Base-by-base conservation (phyloP, 768 basidiomycete species). In the Mycena galericulata region DNA sequence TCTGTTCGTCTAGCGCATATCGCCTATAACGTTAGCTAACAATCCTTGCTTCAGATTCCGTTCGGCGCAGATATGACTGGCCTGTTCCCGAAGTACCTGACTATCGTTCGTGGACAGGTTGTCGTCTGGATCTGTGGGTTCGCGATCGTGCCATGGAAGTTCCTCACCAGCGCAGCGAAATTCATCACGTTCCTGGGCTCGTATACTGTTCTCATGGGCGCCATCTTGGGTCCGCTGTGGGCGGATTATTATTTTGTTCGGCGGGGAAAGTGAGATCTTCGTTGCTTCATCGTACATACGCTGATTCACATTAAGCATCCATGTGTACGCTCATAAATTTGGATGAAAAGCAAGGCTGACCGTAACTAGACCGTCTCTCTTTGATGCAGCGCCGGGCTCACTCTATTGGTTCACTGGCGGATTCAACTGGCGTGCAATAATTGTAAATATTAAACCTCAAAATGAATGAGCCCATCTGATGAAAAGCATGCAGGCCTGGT, bases 91-190 rank as follows among this genome's bases (percentile, higher is more conserved):
- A 65, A 62, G 4, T 74, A 70, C 61, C 56, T 75, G 38, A 74
- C 65, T 10, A 74, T 75, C 58, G 65, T 73, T 18, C 69, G 75
- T 17, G 75, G 75, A 3, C 75, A 75, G 58, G 56, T 74, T 20
- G 7, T 75, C 3, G 70, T 73, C 45, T 66, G 66, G 61, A 64
- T 75, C 20, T 55, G 71, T 20, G 75, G 73, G 9, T 70, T 74
- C 30, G 75, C 75, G 9, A 74, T 74, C 27, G 67, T 68, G 22
- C 75, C 75, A 0, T 75, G 73, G 75, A 73, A 74, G 41, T 71
- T 75, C 57, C 53, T 73, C 14, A 71, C 69, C 14, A 71, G 61
- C 43, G 69, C 69, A 17, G 60, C 60, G 4, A 71, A 68, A 46
- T 72, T 72, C 41, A 61, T 72, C 18, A 68, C 67, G 15, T 72